These are phyloP conservation scores for Striga hermonthica DNA, from an alignment of 305 asterid species.

Conservation along the genomic window DNA sequence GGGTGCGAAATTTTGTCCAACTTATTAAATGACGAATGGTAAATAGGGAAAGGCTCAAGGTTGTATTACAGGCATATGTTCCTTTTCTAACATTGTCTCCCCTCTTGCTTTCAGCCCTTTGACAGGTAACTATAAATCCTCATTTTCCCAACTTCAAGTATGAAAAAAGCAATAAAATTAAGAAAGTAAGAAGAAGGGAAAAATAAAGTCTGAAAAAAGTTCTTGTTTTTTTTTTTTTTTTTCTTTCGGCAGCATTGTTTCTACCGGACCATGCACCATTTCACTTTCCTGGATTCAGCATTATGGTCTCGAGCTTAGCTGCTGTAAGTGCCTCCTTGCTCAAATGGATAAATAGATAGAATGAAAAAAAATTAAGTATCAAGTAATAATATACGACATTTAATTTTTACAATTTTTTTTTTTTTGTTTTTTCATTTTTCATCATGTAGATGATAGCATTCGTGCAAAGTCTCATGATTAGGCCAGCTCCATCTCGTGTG, in stretches of 20 bases:
- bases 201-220: no score
- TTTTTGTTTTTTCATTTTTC: not conserved
- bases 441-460: constrained; percentile 67
- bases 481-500: constrained; percentile 36
- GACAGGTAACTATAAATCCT: constrained; percentile 44
- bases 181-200: not conserved
- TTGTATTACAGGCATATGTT: constrained; percentile 77
- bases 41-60: constrained; percentile 85
- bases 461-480: constrained; percentile 52
- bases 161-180: not conserved
- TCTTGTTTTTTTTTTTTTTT: no score
- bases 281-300: constrained; percentile 84
- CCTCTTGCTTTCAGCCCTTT: constrained; percentile 83
- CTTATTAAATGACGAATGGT: no score
- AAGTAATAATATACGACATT: not conserved
- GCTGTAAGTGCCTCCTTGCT: constrained; percentile 48
- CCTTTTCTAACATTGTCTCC: constrained; percentile 66
- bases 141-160: not conserved
- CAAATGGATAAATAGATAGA: no score
- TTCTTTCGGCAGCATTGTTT: constrained; percentile 52
- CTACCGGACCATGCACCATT: constrained; percentile 78
- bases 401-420: not conserved
- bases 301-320: constrained; percentile 66
- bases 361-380: not conserved
- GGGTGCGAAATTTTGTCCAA: no score